phyloP scores from a whole-genome alignment of 805 yeast species.

The Blastobotrys chiropterorum region DNA sequence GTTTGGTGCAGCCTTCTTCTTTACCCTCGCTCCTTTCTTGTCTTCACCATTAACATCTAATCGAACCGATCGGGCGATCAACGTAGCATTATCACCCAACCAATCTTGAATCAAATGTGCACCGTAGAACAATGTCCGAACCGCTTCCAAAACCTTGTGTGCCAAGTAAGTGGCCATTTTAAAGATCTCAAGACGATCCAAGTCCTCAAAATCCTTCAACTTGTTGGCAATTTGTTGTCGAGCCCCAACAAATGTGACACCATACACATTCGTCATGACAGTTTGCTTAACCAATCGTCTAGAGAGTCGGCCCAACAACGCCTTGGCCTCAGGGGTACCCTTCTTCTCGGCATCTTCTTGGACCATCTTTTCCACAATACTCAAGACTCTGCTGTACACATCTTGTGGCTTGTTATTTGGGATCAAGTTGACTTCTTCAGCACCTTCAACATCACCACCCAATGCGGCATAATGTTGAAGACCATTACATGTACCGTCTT shows the following conservation, averaged over 20 bases:
- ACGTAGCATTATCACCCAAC: conserved; percentile 80
- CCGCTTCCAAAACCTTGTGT: conserved; percentile 69
- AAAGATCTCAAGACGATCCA: conserved; percentile 42
- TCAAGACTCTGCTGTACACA: conserved; percentile 52
- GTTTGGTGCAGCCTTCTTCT: conserved; percentile 41
- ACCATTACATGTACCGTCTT: conserved; percentile 65
- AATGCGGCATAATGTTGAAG: conserved; percentile 65
- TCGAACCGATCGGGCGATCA: conserved; percentile 72
- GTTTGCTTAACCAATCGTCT: conserved; percentile 94
- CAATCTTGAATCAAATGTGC: conserved; percentile 96
- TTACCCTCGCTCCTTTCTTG: conserved; percentile 15
- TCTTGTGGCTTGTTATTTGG: conserved; percentile 56
- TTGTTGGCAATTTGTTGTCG: conserved; percentile 80
- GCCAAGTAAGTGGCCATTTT: conserved; percentile 62
- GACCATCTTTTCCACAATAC: conserved; percentile 41
- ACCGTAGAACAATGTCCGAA: conserved; percentile 78
- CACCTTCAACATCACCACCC: conserved; percentile 66
- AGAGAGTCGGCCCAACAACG: conserved; percentile 55
- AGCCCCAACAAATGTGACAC: conserved; percentile 93
- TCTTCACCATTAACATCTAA: conserved; percentile 44
- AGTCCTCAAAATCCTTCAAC: conserved; percentile 51
- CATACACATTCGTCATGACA: conserved; percentile 97
- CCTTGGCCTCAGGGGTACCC: conserved; percentile 29
- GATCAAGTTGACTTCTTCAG: conserved; percentile 51
- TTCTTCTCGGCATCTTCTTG: conserved; percentile 37